Evolutionary conservation across 306 rosid genomes (phyloP).

Genomic region (Carpinus viminea): DNA sequence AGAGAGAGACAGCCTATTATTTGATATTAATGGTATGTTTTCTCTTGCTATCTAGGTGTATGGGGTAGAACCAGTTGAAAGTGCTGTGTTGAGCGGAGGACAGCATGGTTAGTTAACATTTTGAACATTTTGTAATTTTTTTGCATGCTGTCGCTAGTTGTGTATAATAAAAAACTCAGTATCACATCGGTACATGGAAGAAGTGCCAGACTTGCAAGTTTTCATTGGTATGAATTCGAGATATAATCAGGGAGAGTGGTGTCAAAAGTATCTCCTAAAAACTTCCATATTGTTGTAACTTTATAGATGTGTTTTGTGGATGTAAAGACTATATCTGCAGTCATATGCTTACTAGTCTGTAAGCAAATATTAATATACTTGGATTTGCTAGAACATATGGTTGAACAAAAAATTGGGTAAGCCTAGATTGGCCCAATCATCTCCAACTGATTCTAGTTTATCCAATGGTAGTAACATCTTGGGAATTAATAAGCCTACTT

Average conservation of each 20-base stretch:
- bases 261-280: background rate
- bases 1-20: background rate
- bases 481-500: background rate
- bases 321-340: background rate
- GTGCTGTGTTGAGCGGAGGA: conserved; percentile 83
- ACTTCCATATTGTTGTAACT: background rate
- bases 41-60: conserved; percentile 44
- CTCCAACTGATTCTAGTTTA: too few species aligned
- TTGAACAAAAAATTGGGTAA: too few species aligned
- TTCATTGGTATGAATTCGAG: background rate
- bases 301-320: background rate
- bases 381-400: too few species aligned
- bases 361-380: too few species aligned
- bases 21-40: conserved; percentile 14
- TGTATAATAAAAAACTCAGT: background rate
- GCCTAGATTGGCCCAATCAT: background rate
- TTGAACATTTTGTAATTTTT: background rate
- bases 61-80: conserved; percentile 85
- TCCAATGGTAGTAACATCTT: background rate
- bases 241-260: background rate
- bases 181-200: background rate
- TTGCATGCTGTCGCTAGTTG: background rate
- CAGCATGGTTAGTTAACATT: conserved; percentile 49
- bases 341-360: too few species aligned
- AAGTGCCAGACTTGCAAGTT: background rate